A percentile compares a stretch with the other conserved stretches of the same genome.
These are phyloP conservation scores for Carex parvula DNA, from an alignment of 176 grass and related monocot species.

Conservation along the genomic window DNA sequence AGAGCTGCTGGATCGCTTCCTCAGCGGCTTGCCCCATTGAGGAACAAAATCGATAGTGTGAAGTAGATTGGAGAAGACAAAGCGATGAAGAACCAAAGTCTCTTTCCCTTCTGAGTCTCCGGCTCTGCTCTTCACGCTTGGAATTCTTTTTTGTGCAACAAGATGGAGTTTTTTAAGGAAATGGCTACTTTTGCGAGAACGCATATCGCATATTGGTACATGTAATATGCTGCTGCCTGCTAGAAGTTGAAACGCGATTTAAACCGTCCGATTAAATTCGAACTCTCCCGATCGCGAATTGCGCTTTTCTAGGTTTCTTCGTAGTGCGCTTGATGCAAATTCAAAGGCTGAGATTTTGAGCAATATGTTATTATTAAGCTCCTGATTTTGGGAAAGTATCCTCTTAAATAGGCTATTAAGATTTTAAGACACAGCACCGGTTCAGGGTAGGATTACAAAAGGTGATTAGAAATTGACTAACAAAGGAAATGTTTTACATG, in stretches of 20 bases:
- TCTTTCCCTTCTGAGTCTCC: neutral
- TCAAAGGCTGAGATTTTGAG: neutral
- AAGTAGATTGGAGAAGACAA: constrained; percentile 4
- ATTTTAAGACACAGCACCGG: no score
- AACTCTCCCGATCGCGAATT: neutral
- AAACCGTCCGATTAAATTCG: neutral
- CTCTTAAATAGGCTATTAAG: neutral
- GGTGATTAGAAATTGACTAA: neutral
- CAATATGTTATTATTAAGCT: neutral
- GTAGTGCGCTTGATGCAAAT: neutral
- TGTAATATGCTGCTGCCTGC: no score
- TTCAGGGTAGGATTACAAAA: neutral
- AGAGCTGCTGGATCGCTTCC: neutral
- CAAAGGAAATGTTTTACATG: neutral
- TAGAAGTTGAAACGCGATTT: neutral
- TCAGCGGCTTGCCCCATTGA: constrained; percentile 3
- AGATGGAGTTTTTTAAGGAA: neutral
- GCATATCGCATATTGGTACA: no score
- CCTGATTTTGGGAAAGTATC: neutral
- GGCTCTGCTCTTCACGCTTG: constrained; percentile 14
- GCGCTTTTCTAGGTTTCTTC: neutral
- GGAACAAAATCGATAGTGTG: neutral
- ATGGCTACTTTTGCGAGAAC: neutral
- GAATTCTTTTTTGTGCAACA: neutral
- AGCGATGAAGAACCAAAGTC: neutral